Conservation (phyloP, 73 alveolate species). For the Paramecium bursaria region DNA sequence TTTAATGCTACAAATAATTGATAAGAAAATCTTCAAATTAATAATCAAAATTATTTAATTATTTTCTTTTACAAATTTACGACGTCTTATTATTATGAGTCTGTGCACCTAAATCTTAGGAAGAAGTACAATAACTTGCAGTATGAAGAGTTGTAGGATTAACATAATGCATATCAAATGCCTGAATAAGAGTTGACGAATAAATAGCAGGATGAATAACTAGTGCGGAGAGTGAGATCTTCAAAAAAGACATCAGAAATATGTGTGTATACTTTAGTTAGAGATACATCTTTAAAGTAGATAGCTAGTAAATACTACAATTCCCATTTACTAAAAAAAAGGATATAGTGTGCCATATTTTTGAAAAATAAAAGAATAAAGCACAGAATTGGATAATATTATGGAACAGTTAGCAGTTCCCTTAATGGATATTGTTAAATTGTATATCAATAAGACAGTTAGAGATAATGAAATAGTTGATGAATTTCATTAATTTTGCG, state of each 20-base stretch:
- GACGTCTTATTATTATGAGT: conserved; percentile 68
- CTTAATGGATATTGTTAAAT: conserved; percentile 62
- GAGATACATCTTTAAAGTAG: conserved; percentile 19
- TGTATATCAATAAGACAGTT: neutral
- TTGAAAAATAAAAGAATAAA: conserved; percentile 66
- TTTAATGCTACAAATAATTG: too few relatives aligned
- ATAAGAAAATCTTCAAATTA: too few relatives aligned
- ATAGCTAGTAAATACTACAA: conserved; percentile 17
- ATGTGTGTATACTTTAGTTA: conserved; percentile 60
- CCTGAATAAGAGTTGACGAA: conserved; percentile 42
- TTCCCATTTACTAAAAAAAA: conserved; percentile 63
- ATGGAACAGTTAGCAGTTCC: conserved; percentile 43
- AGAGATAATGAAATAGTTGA: conserved; percentile 1
- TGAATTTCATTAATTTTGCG: conserved; percentile 59
- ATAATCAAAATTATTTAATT: too few relatives aligned
- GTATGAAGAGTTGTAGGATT: conserved; percentile 60
- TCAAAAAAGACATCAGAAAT: conserved; percentile 60
- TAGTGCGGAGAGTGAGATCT: conserved; percentile 54
- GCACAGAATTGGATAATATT: conserved; percentile 36
- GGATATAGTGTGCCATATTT: conserved; percentile 61
- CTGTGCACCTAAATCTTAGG: conserved; percentile 55
- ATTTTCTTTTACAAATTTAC: conserved; percentile 40
- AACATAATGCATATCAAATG: conserved; percentile 9
- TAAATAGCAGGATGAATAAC: conserved; percentile 59
- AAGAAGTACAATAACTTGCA: conserved; percentile 61